These are phyloP conservation scores for Lodderomyces orthopsilosis DNA, from an alignment of 1,139 yeast genomes.

Conservation along the genomic window DNA sequence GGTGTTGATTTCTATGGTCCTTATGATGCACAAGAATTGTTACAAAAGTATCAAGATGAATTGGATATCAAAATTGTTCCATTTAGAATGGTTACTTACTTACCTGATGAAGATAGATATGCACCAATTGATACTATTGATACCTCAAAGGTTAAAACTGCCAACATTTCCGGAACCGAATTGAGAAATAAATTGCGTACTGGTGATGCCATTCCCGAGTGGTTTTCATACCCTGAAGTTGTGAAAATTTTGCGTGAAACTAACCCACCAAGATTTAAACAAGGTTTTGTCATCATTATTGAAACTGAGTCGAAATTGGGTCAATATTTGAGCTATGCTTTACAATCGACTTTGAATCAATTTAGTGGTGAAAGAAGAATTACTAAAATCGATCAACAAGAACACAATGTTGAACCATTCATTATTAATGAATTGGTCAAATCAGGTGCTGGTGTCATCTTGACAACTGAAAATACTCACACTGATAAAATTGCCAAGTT, in stretches of 20 bases:
- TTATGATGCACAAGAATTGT: constrained; percentile 91
- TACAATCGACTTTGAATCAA: constrained; percentile 88
- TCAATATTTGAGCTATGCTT: constrained; percentile 66
- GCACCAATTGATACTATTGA: constrained; percentile 94
- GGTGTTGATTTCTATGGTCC: constrained; percentile 97
- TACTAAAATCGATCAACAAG: constrained; percentile 57
- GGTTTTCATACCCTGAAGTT: constrained; percentile 98
- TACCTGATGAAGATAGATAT: constrained; percentile 93
- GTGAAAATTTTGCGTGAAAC: constrained; percentile 87
- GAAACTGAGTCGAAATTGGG: constrained; percentile 52
- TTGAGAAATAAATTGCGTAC: constrained; percentile 82
- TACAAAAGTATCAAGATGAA: constrained; percentile 71
- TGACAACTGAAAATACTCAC: constrained; percentile 37
- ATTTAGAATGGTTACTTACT: constrained; percentile 93
- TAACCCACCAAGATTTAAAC: constrained; percentile 86
- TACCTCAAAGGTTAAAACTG: constrained; percentile 66
- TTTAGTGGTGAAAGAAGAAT: constrained; percentile 84
- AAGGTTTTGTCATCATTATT: constrained; percentile 77
- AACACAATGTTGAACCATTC: constrained; percentile 45
- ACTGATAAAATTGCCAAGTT: constrained; percentile 42
- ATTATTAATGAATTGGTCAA: constrained; percentile 80
- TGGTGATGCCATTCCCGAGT: constrained; percentile 87
- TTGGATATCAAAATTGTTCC: constrained; percentile 90
- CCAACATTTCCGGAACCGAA: constrained; percentile 94
- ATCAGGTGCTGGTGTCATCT: constrained; percentile 88